Percentiles rank a stretch among this genome's conserved stretches.
Conservation (phyloP, 768 basidiomycete genomes). For the Mycena polygramma region DNA sequence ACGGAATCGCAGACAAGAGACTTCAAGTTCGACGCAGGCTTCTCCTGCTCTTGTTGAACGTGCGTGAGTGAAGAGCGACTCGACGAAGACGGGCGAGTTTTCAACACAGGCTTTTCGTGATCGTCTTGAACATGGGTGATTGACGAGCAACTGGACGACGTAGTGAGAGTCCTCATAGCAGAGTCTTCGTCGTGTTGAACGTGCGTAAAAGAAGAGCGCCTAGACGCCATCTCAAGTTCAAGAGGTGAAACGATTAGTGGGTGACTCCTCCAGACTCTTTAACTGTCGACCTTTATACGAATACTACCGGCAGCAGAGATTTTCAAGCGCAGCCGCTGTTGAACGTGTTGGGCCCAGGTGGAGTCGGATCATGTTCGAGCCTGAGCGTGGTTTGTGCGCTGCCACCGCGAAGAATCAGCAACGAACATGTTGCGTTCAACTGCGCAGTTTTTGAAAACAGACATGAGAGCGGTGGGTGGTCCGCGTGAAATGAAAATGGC, state of each 20-base stretch:
- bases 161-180: background rate
- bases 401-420: background rate
- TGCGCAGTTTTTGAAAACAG: background rate
- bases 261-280: background rate
- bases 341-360: no score
- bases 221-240: constrained; percentile 15
- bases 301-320: no score
- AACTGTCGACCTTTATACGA: background rate
- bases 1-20: background rate
- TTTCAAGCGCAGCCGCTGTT: background rate
- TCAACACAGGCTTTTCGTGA: constrained; percentile 2
- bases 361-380: background rate
- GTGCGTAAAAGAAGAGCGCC: constrained; percentile 22
- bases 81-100: background rate
- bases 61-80: no score
- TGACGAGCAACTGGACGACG: constrained; percentile 24
- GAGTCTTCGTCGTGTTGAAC: constrained; percentile 19
- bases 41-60: no score
- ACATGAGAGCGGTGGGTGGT: background rate
- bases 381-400: background rate
- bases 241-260: background rate
- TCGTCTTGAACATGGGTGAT: constrained; percentile 22
- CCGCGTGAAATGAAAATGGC: constrained; percentile 11
- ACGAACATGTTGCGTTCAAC: background rate
- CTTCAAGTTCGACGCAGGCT: no score